These are phyloP conservation scores for Botrytis paeoniae DNA, from an alignment of 2,329 filamentous ascomycete species.

Conservation along the genomic window DNA sequence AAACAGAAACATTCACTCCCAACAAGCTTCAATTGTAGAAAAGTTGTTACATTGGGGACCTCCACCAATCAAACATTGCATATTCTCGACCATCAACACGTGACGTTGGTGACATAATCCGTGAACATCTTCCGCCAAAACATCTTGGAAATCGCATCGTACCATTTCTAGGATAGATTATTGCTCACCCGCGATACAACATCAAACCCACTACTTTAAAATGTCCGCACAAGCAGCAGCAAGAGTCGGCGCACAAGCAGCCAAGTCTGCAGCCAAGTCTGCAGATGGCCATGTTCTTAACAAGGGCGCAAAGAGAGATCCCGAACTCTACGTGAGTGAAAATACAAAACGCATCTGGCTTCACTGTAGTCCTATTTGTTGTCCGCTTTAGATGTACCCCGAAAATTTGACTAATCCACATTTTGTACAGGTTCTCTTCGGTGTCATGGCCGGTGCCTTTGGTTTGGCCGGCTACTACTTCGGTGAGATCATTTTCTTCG, in stretches of 20 bases:
- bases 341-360: conserved; percentile 28
- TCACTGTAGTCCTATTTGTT: not conserved
- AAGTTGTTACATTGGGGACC: not conserved
- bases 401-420: conserved; percentile 14
- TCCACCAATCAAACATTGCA: not conserved
- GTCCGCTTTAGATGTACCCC: conserved; percentile 5
- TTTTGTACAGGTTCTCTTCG: conserved; percentile 70
- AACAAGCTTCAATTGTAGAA: not conserved
- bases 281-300: conserved; percentile 49
- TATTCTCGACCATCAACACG: not conserved
- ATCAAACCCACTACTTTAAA: conserved; percentile 21
- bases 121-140: conserved; percentile 8
- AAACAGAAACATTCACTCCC: not conserved
- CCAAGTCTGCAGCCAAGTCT: conserved; percentile 42
- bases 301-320: conserved; percentile 65
- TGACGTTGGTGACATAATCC: not conserved
- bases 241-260: conserved; percentile 38
- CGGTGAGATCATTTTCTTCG: conserved; percentile 47
- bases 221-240: conserved; percentile 37
- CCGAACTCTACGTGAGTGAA: conserved; percentile 67
- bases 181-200: conserved; percentile 15
- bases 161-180: conserved; percentile 21
- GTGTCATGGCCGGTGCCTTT: conserved; percentile 86
- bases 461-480: conserved; percentile 88
- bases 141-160: conserved; percentile 21